A percentile compares a stretch with the other conserved stretches of the same genome.
Evolutionary conservation across 1,284 basidiomycete genomes (phyloP).

Genomic region (Pseudozyma sp.): DNA sequence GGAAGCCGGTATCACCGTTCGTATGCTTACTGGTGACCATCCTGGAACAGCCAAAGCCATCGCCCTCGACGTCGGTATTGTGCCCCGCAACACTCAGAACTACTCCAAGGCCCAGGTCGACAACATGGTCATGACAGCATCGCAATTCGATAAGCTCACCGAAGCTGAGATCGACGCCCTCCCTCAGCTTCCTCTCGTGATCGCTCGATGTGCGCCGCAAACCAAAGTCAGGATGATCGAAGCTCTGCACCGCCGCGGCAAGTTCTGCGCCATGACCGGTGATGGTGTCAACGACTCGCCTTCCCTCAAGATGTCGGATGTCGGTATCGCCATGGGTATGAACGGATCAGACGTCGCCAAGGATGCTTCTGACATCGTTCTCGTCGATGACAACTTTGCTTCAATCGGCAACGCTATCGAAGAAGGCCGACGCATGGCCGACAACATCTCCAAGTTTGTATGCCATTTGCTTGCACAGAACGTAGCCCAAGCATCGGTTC

Average conservation of each 20-base stretch:
- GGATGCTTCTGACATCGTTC: conserved; percentile 75
- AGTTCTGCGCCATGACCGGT: conserved; percentile 67
- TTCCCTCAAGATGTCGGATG: conserved; percentile 66
- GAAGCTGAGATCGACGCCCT: conserved; percentile 76
- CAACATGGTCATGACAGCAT: conserved; percentile 71
- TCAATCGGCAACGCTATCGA: conserved; percentile 77
- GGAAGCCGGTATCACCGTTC: conserved; percentile 76
- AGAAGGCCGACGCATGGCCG: conserved; percentile 75
- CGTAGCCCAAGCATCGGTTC: conserved; percentile 64
- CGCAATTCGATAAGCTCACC: conserved; percentile 76
- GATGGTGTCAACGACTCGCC: conserved; percentile 69
- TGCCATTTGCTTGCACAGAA: conserved; percentile 67
- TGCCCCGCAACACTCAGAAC: conserved; percentile 70
- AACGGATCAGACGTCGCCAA: conserved; percentile 68
- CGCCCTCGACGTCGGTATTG: conserved; percentile 72
- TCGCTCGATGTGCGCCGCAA: conserved; percentile 74
- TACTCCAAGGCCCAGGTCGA: conserved; percentile 52
- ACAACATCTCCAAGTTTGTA: conserved; percentile 70
- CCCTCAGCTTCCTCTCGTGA: conserved; percentile 74
- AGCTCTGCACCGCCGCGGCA: conserved; percentile 72
- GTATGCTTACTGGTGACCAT: conserved; percentile 75
- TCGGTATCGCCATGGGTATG: conserved; percentile 68
- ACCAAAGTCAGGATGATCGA: conserved; percentile 74
- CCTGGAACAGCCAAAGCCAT: conserved; percentile 70
- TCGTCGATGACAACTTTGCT: conserved; percentile 80